Evolutionary conservation across 192 early-diverging fungal species (phyloP).

Genomic region (Rhizophagus sp.): DNA sequence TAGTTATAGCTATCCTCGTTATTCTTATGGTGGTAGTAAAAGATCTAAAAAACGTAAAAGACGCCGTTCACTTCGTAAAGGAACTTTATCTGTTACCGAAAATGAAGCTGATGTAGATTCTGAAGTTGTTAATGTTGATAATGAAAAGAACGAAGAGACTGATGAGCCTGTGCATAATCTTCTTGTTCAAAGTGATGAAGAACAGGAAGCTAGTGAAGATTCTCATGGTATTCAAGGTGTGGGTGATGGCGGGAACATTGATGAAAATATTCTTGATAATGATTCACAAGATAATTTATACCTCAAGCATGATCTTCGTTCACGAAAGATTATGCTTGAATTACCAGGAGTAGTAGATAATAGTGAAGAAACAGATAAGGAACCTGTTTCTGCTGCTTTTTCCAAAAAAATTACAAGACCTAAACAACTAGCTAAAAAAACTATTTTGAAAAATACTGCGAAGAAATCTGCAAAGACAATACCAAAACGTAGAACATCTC

Average conservation of each 20-base stretch:
- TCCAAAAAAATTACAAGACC: neutral
- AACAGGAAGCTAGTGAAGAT: neutral
- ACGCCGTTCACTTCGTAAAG: neutral
- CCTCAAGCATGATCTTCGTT: neutral
- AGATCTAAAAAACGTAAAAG: conserved; percentile 1
- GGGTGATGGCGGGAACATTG: neutral
- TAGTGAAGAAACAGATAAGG: no score
- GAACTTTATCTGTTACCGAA: neutral
- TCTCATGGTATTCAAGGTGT: neutral
- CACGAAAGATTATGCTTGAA: neutral
- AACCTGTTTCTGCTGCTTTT: no score
- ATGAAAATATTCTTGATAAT: neutral
- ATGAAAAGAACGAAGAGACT: neutral
- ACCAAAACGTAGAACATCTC: neutral
- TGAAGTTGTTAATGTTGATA: neutral
- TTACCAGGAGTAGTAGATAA: no score
- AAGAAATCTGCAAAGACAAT: neutral
- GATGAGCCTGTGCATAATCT: neutral
- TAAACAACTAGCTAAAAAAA: neutral
- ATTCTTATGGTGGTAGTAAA: neutral
- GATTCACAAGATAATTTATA: neutral
- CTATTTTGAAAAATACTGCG: neutral
- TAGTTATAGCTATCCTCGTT: neutral
- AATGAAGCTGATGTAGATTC: conserved; percentile 10
- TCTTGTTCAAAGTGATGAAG: neutral